Base-by-base conservation (phyloP, 129 eudicot genomes). In the Helianthus tuberosus region DNA sequence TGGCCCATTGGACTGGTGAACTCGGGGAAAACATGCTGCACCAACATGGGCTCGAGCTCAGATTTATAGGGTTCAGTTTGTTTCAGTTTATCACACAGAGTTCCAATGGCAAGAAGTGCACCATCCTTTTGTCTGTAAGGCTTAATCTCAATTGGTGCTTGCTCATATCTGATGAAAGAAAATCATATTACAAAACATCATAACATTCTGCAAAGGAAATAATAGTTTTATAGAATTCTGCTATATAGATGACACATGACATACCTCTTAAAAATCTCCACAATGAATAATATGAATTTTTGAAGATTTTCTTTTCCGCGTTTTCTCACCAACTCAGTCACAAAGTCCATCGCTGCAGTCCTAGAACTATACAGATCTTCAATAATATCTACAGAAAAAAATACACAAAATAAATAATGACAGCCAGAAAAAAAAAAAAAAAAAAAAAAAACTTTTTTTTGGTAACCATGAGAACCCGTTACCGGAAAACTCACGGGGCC, bases 291-390 rank as follows among this genome's bases (percentile, higher is more conserved):
- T 66, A 93, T 69, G 75, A 93, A 89, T 73, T 93, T 93, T 35
- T 93, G 96, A 72, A 93, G 95, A 76, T 93, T 93, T 69, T 89
- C 98, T 69, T 93, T 93, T 58, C 92, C 96, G 68, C 96, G 96
- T 75, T 90, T 93, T 71, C 98, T 90, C 15, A 93, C 96, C 79
- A 93, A 81, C 89, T 93, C 98, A 64, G 89, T 84, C 58, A 93
- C 96, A 77, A 93, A 93, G 75, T 93, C 98, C 98, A 93, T 84
- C 72, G 98, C 96, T 69, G 98, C 98, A 65, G 98, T 93, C 83
- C 97, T 83, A 36, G 98, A 96, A 81, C 98, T 93, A 75, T 93
- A 93, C 64, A 93, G 79, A 80, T 93, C 98, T 81, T 93, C 98
- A 64, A 93, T 93, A 35, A 93, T 93, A 77, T 93, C 98, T 93